Evolutionary conservation across 805 yeast genomes (phyloP).

Genomic region (Komagataella ulmi): DNA sequence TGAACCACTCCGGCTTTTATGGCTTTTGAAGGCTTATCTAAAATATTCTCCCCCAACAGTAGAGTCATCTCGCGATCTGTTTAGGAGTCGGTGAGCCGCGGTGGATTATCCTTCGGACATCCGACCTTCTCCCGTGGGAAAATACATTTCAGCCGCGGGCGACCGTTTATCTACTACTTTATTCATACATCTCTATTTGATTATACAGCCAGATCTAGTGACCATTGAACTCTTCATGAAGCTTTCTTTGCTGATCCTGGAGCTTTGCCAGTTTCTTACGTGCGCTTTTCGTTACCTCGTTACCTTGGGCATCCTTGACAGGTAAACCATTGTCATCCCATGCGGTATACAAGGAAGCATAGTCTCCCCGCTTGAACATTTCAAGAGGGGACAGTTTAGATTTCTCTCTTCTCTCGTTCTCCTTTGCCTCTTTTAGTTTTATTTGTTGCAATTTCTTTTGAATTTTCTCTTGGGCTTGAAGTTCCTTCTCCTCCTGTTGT

Average conservation of each 20-base stretch:
- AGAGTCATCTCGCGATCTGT: no score
- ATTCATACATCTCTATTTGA: no score
- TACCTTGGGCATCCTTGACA: slow-evolving; percentile 60
- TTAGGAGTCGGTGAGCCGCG: no score
- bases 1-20: no score
- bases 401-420: slow-evolving; percentile 46
- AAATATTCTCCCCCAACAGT: no score
- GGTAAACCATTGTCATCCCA: slow-evolving; percentile 89
- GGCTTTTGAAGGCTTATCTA: no score
- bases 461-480: slow-evolving; percentile 37
- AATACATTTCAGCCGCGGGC: background rate
- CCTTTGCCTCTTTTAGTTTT: slow-evolving; percentile 46
- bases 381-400: slow-evolving; percentile 60
- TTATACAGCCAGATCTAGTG: background rate
- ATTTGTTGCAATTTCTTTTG: slow-evolving; percentile 46
- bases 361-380: slow-evolving; percentile 48
- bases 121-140: background rate
- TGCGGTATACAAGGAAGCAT: slow-evolving; percentile 31
- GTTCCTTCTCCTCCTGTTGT: slow-evolving; percentile 48
- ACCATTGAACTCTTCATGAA: slow-evolving; percentile 50
- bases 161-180: background rate
- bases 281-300: slow-evolving; percentile 75
- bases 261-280: slow-evolving; percentile 71
- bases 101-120: background rate
- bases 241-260: slow-evolving; percentile 69